A percentile compares a stretch with the other conserved stretches of the same genome.
Conservation (phyloP, 192 early-diverging fungal species). For the Coemansia biformis region DNA sequence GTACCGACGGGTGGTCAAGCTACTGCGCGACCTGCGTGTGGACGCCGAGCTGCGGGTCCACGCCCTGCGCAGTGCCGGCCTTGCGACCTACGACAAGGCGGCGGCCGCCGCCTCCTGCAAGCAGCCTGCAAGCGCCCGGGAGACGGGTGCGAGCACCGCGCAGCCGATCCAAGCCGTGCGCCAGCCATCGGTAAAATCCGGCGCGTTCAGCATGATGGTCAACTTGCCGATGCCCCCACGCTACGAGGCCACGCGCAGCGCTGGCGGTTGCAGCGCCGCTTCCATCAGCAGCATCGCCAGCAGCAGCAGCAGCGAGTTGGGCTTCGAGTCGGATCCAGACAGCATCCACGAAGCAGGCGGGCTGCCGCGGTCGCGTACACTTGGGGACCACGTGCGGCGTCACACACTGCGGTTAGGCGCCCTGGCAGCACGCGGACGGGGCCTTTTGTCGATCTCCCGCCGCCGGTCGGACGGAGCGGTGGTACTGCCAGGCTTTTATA, state of each 20-base stretch:
- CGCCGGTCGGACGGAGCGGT: slow-evolving; percentile 40
- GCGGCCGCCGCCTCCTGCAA: neutral
- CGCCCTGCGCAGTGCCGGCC: slow-evolving; percentile 32
- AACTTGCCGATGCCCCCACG: slow-evolving; percentile 44
- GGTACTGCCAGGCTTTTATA: slow-evolving; percentile 27
- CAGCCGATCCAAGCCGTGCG: neutral
- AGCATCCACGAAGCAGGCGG: neutral
- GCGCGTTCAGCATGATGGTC: slow-evolving; percentile 35
- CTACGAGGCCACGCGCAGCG: slow-evolving; percentile 22
- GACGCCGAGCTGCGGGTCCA: slow-evolving; percentile 57
- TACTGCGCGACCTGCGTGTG: slow-evolving; percentile 60
- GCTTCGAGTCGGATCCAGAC: slow-evolving; percentile 16
- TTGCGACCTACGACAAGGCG: slow-evolving; percentile 45
- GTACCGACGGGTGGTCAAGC: slow-evolving; percentile 47
- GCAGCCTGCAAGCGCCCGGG: too few species aligned
- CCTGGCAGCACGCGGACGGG: neutral
- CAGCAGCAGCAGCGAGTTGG: neutral
- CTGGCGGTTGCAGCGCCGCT: too few species aligned
- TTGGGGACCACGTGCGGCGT: neutral
- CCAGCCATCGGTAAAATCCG: neutral
- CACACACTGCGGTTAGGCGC: neutral
- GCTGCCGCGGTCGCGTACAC: neutral
- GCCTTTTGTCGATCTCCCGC: neutral
- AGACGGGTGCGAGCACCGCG: too few species aligned
- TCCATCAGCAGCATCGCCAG: too few species aligned